phyloP scores from a whole-genome alignment of 176 grass and related monocot genomes.

The Chrysopogon serrulatus region DNA sequence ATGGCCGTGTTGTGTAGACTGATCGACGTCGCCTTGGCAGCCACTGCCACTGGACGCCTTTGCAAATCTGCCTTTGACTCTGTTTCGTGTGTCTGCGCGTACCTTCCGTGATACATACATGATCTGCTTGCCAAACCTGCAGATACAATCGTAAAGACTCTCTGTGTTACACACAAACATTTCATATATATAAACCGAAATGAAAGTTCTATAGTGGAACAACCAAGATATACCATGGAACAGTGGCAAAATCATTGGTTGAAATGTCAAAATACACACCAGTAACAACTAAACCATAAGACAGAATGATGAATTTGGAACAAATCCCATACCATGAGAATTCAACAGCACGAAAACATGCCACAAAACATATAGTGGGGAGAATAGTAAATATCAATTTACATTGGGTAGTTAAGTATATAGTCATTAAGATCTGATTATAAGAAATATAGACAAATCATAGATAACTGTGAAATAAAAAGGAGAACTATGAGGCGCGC shows the following conservation, averaged over 20 bases:
- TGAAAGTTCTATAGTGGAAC: background rate
- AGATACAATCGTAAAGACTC: background rate
- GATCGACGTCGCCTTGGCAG: background rate
- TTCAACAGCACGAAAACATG: too few species aligned
- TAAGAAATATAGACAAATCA: background rate
- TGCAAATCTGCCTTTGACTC: conserved; percentile 41
- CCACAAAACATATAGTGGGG: background rate
- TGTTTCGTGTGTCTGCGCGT: conserved; percentile 29
- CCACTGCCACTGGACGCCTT: background rate
- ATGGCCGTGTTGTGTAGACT: background rate
- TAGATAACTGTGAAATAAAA: background rate
- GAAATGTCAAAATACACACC: too few species aligned
- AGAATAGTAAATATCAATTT: background rate
- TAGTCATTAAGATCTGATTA: background rate
- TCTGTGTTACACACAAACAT: background rate
- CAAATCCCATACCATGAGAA: too few species aligned
- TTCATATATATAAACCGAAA: background rate
- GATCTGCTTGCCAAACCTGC: conserved; percentile 34
- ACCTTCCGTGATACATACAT: conserved; percentile 40
- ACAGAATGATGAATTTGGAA: too few species aligned
- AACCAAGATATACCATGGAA: background rate
- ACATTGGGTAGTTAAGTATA: too few species aligned
- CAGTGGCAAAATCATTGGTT: too few species aligned
- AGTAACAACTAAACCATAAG: too few species aligned
- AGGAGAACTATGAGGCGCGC: too few species aligned